Evolutionary conservation across 441 rosid species (phyloP).

Genomic region (Lepidium campestre): DNA sequence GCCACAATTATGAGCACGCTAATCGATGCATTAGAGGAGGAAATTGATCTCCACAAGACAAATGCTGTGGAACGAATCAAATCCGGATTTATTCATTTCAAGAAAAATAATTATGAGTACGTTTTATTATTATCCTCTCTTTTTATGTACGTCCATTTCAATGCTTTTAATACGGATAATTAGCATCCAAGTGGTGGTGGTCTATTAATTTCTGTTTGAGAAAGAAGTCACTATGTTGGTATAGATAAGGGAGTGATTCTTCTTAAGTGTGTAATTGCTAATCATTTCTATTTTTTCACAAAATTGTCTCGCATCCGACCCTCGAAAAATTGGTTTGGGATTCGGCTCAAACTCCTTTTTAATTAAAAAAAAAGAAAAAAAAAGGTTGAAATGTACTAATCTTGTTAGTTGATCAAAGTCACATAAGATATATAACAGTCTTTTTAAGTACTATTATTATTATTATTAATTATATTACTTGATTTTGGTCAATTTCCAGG

Average conservation of each 20-base stretch:
- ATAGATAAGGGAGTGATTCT: too few relatives aligned
- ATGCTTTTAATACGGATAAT: neutral
- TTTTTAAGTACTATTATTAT: neutral
- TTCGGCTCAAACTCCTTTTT: too few relatives aligned
- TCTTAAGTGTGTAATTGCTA: too few relatives aligned
- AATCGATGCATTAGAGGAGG: too few relatives aligned
- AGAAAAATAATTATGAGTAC: slow-evolving; percentile 36
- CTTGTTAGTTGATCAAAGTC: neutral
- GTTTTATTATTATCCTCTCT: neutral
- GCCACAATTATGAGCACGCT: too few relatives aligned
- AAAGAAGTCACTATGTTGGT: too few relatives aligned
- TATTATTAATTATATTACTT: neutral
- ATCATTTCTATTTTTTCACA: too few relatives aligned
- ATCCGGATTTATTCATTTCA: slow-evolving; percentile 38
- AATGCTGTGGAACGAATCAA: slow-evolving; percentile 30
- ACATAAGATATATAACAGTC: neutral
- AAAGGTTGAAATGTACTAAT: neutral
- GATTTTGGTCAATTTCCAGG: slow-evolving; percentile 27
- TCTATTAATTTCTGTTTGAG: too few relatives aligned
- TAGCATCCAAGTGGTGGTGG: too few relatives aligned
- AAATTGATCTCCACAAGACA: slow-evolving; percentile 29
- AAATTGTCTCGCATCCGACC: too few relatives aligned
- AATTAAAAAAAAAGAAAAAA: too few relatives aligned
- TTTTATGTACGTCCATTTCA: slow-evolving; percentile 4
- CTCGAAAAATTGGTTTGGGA: too few relatives aligned